Evolutionary conservation across 352 stramenopile genomes (phyloP), one percentile per base, ranked within the genome.

Genomic region (Globisporangium camurandrum): DNA sequence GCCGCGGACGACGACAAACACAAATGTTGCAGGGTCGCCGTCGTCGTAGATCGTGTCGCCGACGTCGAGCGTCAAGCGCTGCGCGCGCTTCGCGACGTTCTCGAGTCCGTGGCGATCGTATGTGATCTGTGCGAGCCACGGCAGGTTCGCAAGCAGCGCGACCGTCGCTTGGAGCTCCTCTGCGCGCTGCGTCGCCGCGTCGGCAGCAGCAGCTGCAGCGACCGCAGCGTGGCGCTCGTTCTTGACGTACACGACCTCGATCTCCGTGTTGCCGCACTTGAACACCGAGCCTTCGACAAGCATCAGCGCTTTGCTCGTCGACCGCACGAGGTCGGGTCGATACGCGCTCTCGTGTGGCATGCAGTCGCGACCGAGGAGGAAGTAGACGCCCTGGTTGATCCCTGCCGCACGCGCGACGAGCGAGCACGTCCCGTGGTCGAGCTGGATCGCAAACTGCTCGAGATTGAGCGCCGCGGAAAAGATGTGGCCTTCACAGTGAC

Each of bases 311-410:
- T 87, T 86, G 64, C 77, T 88, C 0, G 72, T 83, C 26, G 71
- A 67, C 12, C 75, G 72, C 27, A 88, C 63, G 36, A 83, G 34
- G 23, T 88, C 77, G 4, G 63, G 37, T 16, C 57, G 59, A 20
- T 64, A 57, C 20, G 50, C 59, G 2, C 34, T 40, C 33, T 67
- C 67, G 44, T 82, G 70, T 6, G 47, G 55, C 36, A 79, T 62
- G 20, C 50, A 59, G 34, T 86, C 66, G 6, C 75, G 71, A 0
- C 77, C 77, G 11, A 87, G 68, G 7, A 88, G 47, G 34, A 86
- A 87, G 38, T 87, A 88, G 51, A 81, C 72, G 16, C 75, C 77
- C 33, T 81, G 66, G 42, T 86, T 88, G 42, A 87, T 71, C 2
- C 77, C 77, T 19, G 70, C 66, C 14, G 66, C 64, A 6, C 69